These are phyloP conservation scores for Linum trigynum DNA, from an alignment of 345 rosid species.

Conservation along the genomic window DNA sequence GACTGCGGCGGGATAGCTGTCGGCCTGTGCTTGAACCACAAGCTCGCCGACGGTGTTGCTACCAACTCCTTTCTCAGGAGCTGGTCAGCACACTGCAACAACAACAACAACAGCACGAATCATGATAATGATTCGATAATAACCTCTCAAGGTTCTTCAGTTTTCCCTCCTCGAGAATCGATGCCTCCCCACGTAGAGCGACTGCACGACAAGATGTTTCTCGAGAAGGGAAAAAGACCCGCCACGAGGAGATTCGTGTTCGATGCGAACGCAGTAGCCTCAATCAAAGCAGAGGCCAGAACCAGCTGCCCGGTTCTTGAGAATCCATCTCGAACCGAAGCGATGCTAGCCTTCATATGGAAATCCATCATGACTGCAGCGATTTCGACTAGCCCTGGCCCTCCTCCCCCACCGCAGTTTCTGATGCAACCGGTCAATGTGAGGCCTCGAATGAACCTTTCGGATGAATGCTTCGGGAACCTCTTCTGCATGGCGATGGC, in stretches of 20 bases:
- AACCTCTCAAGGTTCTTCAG: not conserved
- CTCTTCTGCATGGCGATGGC: conserved; percentile 1
- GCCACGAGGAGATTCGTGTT: conserved; percentile 6
- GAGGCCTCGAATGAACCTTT: not conserved
- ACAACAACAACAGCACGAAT: not conserved
- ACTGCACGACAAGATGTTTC: not conserved
- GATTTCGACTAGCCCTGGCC: not conserved
- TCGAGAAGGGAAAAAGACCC: not conserved
- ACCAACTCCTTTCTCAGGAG: not conserved
- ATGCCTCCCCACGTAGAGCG: not conserved
- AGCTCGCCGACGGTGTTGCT: not conserved
- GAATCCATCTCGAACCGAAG: conserved; percentile 3
- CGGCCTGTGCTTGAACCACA: conserved; percentile 9
- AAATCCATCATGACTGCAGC: conserved; percentile 1
- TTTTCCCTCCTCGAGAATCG: not conserved
- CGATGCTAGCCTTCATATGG: conserved; percentile 10
- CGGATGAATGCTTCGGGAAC: conserved; percentile 4
- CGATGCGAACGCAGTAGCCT: not conserved
- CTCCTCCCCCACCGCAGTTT: not conserved
- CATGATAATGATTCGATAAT: not conserved
- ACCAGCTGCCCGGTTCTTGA: not conserved
- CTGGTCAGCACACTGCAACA: not conserved
- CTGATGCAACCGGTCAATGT: conserved; percentile 1
- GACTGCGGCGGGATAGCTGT: conserved; percentile 12
- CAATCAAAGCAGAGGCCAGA: not conserved